phyloP scores from a whole-genome alignment of 352 stramenopile genomes.

The Globisporangium apiculatum region DNA sequence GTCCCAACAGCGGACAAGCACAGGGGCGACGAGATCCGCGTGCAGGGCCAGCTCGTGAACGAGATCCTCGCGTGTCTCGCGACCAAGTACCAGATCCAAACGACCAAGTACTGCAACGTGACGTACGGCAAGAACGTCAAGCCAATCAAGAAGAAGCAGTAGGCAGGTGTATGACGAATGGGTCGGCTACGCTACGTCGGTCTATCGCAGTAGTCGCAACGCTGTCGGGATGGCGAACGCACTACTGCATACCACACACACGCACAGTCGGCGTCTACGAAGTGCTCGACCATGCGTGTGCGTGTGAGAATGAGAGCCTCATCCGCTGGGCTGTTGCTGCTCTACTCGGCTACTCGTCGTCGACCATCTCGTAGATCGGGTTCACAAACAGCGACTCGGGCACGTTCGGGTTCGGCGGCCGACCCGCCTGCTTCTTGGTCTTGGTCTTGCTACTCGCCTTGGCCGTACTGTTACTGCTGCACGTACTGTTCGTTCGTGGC shows the following conservation, averaged over 20 bases:
- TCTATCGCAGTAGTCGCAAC: too few relatives aligned
- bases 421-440: slow-evolving; percentile 14
- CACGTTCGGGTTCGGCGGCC: slow-evolving; percentile 10
- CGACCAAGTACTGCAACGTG: slow-evolving; percentile 55
- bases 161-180: too few relatives aligned
- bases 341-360: slow-evolving; percentile 9
- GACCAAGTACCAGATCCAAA: slow-evolving; percentile 61
- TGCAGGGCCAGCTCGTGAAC: slow-evolving; percentile 78
- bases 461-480: neutral
- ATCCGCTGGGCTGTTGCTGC: neutral
- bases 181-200: too few relatives aligned
- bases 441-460: slow-evolving; percentile 8
- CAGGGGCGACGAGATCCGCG: slow-evolving; percentile 62
- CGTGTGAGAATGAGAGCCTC: too few relatives aligned
- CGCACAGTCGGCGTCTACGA: too few relatives aligned
- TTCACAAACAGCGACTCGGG: slow-evolving; percentile 16
- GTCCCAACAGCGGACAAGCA: slow-evolving; percentile 51
- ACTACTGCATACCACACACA: too few relatives aligned
- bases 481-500: neutral
- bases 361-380: slow-evolving; percentile 14
- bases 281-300: too few relatives aligned
- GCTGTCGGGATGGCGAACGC: too few relatives aligned
- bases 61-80: slow-evolving; percentile 62
- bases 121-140: slow-evolving; percentile 79
- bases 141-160: slow-evolving; percentile 58